Conservation (phyloP, 192 early-diverging fungal species). For the Pilobolus umbonatus region DNA sequence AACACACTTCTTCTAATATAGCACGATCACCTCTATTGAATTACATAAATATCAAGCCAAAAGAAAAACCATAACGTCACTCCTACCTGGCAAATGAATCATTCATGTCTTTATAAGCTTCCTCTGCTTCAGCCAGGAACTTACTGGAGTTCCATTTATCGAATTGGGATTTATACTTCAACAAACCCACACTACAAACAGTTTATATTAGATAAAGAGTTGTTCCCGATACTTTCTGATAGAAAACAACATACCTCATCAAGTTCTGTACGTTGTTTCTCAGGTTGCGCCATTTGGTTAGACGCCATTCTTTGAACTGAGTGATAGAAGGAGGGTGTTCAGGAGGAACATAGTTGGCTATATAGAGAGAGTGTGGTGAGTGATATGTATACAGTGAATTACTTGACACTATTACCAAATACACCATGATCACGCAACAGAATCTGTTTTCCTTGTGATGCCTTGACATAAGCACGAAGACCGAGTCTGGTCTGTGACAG, state of each 20-base stretch:
- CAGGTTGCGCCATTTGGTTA: conserved; percentile 45
- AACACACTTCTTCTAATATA: conserved; percentile 52
- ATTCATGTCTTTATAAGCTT: conserved; percentile 61
- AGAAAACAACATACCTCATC: conserved; percentile 32
- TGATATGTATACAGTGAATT: neutral
- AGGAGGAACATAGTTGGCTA: conserved; percentile 50
- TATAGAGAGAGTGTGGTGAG: neutral
- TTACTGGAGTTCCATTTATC: conserved; percentile 52
- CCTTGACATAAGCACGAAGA: conserved; percentile 26
- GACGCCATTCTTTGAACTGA: conserved; percentile 46
- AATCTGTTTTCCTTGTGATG: conserved; percentile 28
- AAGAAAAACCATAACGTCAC: neutral
- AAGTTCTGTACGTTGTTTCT: conserved; percentile 42
- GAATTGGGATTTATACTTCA: conserved; percentile 47
- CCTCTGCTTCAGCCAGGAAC: conserved; percentile 56
- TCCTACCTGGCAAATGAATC: conserved; percentile 56
- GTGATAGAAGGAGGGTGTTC: conserved; percentile 44
- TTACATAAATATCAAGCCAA: neutral
- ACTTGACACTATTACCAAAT: conserved; percentile 24
- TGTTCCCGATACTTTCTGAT: neutral
- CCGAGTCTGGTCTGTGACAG: neutral
- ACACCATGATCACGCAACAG: conserved; percentile 34
- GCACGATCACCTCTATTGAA: conserved; percentile 46
- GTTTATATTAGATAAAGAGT: neutral
- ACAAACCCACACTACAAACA: conserved; percentile 40